Evolutionary conservation across 2,329 filamentous ascomycete genomes (phyloP).

Genomic region (Fusarium tuaranense): DNA sequence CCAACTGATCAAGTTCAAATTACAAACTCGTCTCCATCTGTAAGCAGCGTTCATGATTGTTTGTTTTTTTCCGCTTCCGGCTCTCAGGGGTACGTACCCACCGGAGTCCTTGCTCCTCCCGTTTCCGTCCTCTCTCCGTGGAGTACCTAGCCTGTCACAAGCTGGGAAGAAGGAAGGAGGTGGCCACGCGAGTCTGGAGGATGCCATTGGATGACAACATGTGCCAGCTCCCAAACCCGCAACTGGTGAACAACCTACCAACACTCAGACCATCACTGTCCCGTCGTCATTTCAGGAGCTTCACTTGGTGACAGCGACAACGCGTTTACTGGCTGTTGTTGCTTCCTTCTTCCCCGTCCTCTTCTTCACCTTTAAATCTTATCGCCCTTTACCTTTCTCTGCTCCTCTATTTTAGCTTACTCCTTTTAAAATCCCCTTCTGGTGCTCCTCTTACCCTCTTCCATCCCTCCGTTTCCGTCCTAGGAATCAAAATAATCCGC

Average conservation of each 20-base stretch:
- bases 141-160: constrained; percentile 34
- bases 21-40: not conserved
- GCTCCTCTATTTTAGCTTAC: constrained; percentile 14
- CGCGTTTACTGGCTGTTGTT: constrained; percentile 6
- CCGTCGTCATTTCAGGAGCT: constrained; percentile 35
- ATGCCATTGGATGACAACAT: constrained; percentile 25
- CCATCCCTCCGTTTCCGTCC: not conserved
- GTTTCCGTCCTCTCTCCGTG: not conserved
- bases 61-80: constrained; percentile 15
- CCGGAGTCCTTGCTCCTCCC: not conserved
- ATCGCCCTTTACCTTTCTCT: constrained; percentile 3
- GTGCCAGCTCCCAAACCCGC: constrained; percentile 6
- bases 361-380: constrained; percentile 9
- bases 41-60: constrained; percentile 6
- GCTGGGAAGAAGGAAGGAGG: constrained; percentile 4
- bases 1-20: not conserved
- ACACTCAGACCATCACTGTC: constrained; percentile 34
- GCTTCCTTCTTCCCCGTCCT: constrained; percentile 1
- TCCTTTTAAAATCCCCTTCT: constrained; percentile 9
- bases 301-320: constrained; percentile 9
- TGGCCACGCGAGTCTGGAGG: not conserved
- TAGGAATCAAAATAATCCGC: not conserved
- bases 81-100: constrained; percentile 34
- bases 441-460: constrained; percentile 14
- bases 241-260: constrained; percentile 5